Evolutionary conservation across 306 rosid species (phyloP).

Genomic region (Vicia sativa): DNA sequence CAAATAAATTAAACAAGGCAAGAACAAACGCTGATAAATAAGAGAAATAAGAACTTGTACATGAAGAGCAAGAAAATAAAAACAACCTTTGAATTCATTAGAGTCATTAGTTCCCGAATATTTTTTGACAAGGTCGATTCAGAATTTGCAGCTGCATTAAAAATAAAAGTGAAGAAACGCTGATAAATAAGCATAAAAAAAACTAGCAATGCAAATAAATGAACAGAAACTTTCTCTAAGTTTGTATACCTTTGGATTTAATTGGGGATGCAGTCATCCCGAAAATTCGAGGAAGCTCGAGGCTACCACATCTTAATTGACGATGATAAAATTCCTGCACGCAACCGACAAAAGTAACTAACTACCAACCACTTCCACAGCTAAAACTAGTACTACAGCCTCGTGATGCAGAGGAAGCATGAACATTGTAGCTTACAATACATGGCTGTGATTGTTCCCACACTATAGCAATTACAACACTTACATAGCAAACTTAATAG

Average conservation of each 20-base stretch:
- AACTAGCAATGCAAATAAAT: constrained; percentile 11
- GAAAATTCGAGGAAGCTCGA: constrained; percentile 70
- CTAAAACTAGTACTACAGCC: constrained; percentile 9
- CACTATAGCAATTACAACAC: too few relatives aligned
- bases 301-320: constrained; percentile 42
- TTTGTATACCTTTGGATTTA: constrained; percentile 70
- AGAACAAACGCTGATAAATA: constrained; percentile 12
- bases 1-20: constrained; percentile 10
- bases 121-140: constrained; percentile 44
- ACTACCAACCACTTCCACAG: constrained; percentile 5
- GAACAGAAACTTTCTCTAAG: constrained; percentile 1
- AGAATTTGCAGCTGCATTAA: constrained; percentile 57
- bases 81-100: constrained; percentile 83
- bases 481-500: too few relatives aligned
- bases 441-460: background rate
- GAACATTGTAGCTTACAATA: constrained; percentile 6
- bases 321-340: constrained; percentile 81
- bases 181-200: background rate
- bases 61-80: constrained; percentile 19
- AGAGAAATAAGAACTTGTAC: background rate
- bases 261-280: constrained; percentile 97
- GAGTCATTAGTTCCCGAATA: constrained; percentile 61
- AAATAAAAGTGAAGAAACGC: constrained; percentile 5
- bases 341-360: constrained; percentile 32
- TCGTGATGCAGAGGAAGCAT: constrained; percentile 11